phyloP scores from a whole-genome alignment of 345 rosid species.

The Stellera chamaejasme region DNA sequence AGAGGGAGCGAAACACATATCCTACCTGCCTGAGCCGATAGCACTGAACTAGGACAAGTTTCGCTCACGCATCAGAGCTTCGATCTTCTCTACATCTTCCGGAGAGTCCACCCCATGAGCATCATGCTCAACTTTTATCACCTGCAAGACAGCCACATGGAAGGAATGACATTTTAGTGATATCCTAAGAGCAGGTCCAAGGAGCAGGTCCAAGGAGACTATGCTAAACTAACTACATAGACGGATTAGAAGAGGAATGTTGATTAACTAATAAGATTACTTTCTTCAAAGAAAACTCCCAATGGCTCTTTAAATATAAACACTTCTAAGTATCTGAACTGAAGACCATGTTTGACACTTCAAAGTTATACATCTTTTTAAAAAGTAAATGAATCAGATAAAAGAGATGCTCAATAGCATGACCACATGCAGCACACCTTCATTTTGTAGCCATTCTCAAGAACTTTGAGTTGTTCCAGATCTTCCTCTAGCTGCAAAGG shows the following conservation, averaged over 20 bases:
- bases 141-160: constrained; percentile 30
- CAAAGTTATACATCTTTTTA: too few relatives aligned
- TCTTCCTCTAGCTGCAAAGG: constrained; percentile 93
- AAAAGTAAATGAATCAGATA: too few relatives aligned
- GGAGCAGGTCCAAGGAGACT: neutral
- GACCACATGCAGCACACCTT: constrained; percentile 40
- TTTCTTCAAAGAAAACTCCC: too few relatives aligned
- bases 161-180: too few relatives aligned
- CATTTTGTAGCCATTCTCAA: constrained; percentile 95
- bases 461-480: constrained; percentile 95
- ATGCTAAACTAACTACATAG: too few relatives aligned
- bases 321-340: too few relatives aligned
- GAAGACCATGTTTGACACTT: too few relatives aligned
- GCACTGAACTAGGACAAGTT: constrained; percentile 37
- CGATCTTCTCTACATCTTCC: constrained; percentile 78
- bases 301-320: too few relatives aligned
- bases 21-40: neutral
- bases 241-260: too few relatives aligned
- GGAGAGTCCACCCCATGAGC: constrained; percentile 89
- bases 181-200: neutral
- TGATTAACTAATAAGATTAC: too few relatives aligned
- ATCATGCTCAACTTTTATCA: constrained; percentile 85
- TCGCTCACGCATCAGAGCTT: constrained; percentile 63
- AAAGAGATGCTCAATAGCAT: neutral
- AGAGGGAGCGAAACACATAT: neutral